Base-by-base conservation (phyloP, 768 basidiomycete genomes). In the Paxillus ammoniavirescens region DNA sequence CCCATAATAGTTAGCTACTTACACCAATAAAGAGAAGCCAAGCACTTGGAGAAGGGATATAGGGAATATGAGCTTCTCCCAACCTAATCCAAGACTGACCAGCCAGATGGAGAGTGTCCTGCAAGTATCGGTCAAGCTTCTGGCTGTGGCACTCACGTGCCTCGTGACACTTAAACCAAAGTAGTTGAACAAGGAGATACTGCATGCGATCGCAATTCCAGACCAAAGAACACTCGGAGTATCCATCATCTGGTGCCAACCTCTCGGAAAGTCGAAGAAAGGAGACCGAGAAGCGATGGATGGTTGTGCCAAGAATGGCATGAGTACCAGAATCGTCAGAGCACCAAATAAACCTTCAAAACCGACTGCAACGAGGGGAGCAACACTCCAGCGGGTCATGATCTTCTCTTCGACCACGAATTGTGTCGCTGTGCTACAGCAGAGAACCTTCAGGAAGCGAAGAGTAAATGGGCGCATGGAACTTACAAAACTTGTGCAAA, bases 341-440 rank as follows among this genome's bases (percentile, higher is more conserved):
- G 86, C 75, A 52, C 97, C 97, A 65, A 96, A 98, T 55, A 95
- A 76, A 41, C 97, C 97, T 73, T 99, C 97, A 57, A 81, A 91
- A 21, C 95, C 94, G 56, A 98, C 97, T 10, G 96, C 95, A 53
- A 93, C 82, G 36, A 98, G 80, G 13, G 97, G 96, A 43, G 85
- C 82, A 38, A 98, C 87, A 33, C 83, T 77, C 75, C 96, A 95
- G 46, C 81, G 82, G 64, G 83, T 76, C 88, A 98, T 86, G 61
- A 98, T 94, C 76, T 91, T 95, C 74, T 98, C 96, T 78, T 98
- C 97, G 14, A 97, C 80, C 42, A 98, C 95, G 66, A 95, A 95
- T 68, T 95, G 93, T 9, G 84, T 83, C 51, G 93, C 93, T 28
- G 91, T 90, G 75, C 91, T 94, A 53, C 43, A 59, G 57, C 54